A percentile compares a stretch with the other conserved stretches of the same genome.
Evolutionary conservation across 495 filamentous ascomycete genomes (phyloP).

Genomic region (Daldinia childiae): DNA sequence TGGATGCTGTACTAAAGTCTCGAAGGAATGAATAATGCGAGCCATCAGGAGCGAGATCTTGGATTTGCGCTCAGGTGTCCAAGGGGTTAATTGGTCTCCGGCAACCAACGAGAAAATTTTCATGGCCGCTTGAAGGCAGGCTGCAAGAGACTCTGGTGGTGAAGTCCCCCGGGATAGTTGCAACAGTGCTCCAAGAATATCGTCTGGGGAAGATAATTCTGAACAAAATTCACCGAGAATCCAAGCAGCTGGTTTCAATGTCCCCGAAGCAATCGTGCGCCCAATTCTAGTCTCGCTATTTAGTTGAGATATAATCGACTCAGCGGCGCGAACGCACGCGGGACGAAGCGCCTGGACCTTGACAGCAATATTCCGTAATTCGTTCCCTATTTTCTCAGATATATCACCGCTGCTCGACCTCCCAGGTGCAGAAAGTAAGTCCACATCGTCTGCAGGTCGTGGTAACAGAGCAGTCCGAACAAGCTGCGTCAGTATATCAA

Average conservation of each 20-base stretch:
- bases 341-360: conserved; percentile 82
- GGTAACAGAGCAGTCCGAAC: conserved; percentile 68
- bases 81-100: conserved; percentile 61
- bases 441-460: conserved; percentile 46
- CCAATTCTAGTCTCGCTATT: conserved; percentile 53
- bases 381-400: conserved; percentile 77
- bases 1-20: conserved; percentile 79
- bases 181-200: conserved; percentile 75
- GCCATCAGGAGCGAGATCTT: conserved; percentile 78
- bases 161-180: conserved; percentile 69
- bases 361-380: conserved; percentile 90
- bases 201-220: conserved; percentile 69
- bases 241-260: conserved; percentile 80
- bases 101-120: conserved; percentile 81
- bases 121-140: conserved; percentile 85
- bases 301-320: conserved; percentile 69
- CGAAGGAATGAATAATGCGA: conserved; percentile 81
- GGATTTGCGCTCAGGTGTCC: conserved; percentile 73
- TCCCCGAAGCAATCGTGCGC: conserved; percentile 59
- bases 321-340: conserved; percentile 84
- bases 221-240: conserved; percentile 86
- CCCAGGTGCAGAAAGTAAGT: conserved; percentile 53
- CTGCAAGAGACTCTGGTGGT: conserved; percentile 67
- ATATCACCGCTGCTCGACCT: conserved; percentile 58
- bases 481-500: conserved; percentile 82